Conservation (phyloP, 2,329 filamentous ascomycete genomes). For the Thelonectria rubi region DNA sequence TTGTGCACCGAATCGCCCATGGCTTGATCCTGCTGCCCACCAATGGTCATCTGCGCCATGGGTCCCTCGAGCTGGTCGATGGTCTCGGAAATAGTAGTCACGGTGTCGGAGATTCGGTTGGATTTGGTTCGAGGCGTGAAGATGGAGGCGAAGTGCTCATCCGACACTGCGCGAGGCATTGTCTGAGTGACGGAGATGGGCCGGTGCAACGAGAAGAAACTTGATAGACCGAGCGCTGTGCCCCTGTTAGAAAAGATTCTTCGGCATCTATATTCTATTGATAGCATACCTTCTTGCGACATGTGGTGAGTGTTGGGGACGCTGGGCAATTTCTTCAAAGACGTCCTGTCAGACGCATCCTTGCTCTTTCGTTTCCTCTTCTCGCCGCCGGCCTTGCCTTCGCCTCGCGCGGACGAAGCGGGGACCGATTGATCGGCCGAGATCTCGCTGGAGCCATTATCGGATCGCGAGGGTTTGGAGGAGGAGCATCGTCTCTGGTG, state of each 20-base stretch:
- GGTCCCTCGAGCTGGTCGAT: slow-evolving; percentile 68
- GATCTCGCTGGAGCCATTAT: slow-evolving; percentile 63
- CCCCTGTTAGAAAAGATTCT: slow-evolving; percentile 28
- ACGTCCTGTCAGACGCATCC: slow-evolving; percentile 55
- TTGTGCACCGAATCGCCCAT: slow-evolving; percentile 59
- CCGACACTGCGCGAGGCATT: slow-evolving; percentile 76
- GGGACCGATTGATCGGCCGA: slow-evolving; percentile 60
- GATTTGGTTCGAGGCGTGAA: slow-evolving; percentile 69
- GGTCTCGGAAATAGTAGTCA: slow-evolving; percentile 71
- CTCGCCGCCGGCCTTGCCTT: slow-evolving; percentile 57
- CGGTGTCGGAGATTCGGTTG: slow-evolving; percentile 67
- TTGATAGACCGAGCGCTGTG: slow-evolving; percentile 84
- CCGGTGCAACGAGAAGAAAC: slow-evolving; percentile 95
- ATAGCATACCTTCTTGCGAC: slow-evolving; percentile 67
- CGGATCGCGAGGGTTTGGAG: slow-evolving; percentile 70
- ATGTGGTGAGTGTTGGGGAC: slow-evolving; percentile 81
- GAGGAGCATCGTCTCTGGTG: slow-evolving; percentile 68
- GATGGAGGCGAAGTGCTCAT: slow-evolving; percentile 84
- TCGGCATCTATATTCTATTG: background rate
- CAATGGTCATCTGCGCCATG: slow-evolving; percentile 62
- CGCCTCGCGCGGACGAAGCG: slow-evolving; percentile 52
- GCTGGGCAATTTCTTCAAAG: slow-evolving; percentile 70
- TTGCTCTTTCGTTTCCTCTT: slow-evolving; percentile 68
- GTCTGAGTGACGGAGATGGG: slow-evolving; percentile 89
- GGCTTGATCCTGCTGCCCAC: slow-evolving; percentile 52